These are phyloP conservation scores for Lentinula raphanica DNA, from an alignment of 768 basidiomycete genomes.

Conservation along the genomic window DNA sequence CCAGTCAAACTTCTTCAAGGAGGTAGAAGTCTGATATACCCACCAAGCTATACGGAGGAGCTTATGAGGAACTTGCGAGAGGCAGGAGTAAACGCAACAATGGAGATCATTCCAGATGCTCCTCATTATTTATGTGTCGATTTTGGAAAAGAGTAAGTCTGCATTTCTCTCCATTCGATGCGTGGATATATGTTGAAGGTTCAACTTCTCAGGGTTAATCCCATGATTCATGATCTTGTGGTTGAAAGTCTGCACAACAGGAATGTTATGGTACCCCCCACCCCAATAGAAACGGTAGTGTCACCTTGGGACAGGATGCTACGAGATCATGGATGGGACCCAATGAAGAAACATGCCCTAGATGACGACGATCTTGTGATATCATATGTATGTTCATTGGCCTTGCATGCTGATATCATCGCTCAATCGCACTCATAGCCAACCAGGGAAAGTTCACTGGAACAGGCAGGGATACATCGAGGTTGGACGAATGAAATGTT, in stretches of 20 bases:
- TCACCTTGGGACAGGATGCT: conserved; percentile 1
- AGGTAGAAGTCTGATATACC: conserved; percentile 19
- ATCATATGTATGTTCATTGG: not conserved
- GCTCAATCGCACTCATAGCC: no score
- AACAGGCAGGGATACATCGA: no score
- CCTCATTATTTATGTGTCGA: conserved; percentile 17
- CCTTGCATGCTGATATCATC: no score
- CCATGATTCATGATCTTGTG: not conserved
- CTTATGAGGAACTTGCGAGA: conserved; percentile 15
- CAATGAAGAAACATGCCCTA: not conserved
- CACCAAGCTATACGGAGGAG: conserved; percentile 9
- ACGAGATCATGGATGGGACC: not conserved
- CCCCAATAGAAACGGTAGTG: not conserved
- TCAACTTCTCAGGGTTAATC: not conserved
- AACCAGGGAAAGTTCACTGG: no score
- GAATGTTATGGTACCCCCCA: not conserved
- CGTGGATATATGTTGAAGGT: not conserved
- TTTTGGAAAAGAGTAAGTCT: conserved; percentile 12
- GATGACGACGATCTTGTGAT: not conserved
- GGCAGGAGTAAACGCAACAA: conserved; percentile 13
- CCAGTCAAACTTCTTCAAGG: conserved; percentile 20
- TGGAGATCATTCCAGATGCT: conserved; percentile 12
- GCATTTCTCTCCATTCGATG: not conserved
- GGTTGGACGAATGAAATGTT: no score
- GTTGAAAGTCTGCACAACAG: not conserved